A percentile compares a stretch with the other conserved stretches of the same genome.
These are phyloP conservation scores for Echinochloa phyllopogon DNA, from an alignment of 176 grass and related monocot species.

Conservation along the genomic window DNA sequence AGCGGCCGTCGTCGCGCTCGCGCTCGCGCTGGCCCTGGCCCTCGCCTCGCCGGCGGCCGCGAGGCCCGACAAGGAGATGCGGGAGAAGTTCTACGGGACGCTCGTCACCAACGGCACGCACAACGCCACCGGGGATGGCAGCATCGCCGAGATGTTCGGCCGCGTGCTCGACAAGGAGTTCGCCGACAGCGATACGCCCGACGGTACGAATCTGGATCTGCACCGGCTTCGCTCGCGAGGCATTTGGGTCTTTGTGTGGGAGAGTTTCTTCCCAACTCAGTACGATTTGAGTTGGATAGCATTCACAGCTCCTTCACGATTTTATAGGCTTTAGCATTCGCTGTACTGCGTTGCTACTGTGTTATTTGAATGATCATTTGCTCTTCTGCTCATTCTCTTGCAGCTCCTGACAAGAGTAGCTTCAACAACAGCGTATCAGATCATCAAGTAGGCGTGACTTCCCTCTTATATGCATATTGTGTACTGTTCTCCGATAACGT, in stretches of 20 bases:
- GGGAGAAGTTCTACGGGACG: slow-evolving; percentile 89
- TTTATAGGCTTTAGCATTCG: neutral
- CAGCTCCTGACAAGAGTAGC: slow-evolving; percentile 88
- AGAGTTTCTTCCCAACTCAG: too few relatives aligned
- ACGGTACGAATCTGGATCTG: slow-evolving; percentile 70
- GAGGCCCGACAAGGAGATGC: slow-evolving; percentile 86
- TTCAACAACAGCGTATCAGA: slow-evolving; percentile 99
- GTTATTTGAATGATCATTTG: slow-evolving; percentile 5
- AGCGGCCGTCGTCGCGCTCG: slow-evolving; percentile 13
- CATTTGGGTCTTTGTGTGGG: neutral
- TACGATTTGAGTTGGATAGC: neutral
- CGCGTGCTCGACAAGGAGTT: slow-evolving; percentile 99
- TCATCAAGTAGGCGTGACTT: slow-evolving; percentile 99
- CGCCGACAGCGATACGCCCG: slow-evolving; percentile 78
- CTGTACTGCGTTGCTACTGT: neutral
- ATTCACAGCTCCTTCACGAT: neutral
- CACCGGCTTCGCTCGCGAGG: neutral
- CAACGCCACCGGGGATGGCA: slow-evolving; percentile 71
- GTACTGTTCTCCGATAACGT: neutral
- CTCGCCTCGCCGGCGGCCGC: slow-evolving; percentile 44
- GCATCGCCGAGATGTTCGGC: slow-evolving; percentile 97
- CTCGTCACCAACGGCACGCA: slow-evolving; percentile 64
- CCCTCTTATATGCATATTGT: slow-evolving; percentile 41
- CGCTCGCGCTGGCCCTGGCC: slow-evolving; percentile 2
- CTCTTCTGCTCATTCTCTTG: slow-evolving; percentile 33